Base-by-base conservation (phyloP, 2,329 filamentous ascomycete genomes). In the Phialophora macrospora region DNA sequence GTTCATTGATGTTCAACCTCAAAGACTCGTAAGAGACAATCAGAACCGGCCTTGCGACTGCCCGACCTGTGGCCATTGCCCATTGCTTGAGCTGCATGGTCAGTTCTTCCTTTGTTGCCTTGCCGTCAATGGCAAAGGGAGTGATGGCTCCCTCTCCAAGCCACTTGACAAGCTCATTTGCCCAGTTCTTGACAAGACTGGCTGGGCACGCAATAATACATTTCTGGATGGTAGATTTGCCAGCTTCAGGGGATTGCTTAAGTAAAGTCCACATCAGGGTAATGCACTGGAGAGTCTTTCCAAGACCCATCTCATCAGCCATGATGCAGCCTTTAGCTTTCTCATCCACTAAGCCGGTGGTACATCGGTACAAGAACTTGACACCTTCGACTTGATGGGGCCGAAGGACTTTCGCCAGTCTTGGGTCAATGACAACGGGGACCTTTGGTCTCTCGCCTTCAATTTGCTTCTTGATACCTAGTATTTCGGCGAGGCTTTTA, bases 1-100 rank as follows among this genome's bases (percentile, higher is more conserved):
- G 85, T 77, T 96, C 92, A 46, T 96, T 92, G 14, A 92, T 90
- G 73, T 99, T 95, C 61, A 98, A 82, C 62, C 95, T 90, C 17
- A 99, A 83, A 0, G 95, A 98, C 78, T 99, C 95, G 75, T 99
- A 99, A 0, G 95, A 99, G 49, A 99, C 93, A 65, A 99, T 99
- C 60, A 99, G 90, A 41, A 98, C 93, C 0, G 95, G 95, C 41
- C 95, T 85, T 2, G 93, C 95, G 24, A 99, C 88, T 12, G 92
- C 84, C 56, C 96, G 89, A n/a, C 95, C 95, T 34, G 87, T 92
- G 4, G 94, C 87, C 74, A 97, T 95, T 1, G 92, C 91, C 95
- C 95, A 99, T 77, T 98, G 95, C 44, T 92, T 89, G 69, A 99
- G 84, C 75, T 99, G 95, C 56, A 90, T 86, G 1, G 88, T 96